Evolutionary conservation across 306 rosid species (phyloP).

Genomic region (Quercus gilva): DNA sequence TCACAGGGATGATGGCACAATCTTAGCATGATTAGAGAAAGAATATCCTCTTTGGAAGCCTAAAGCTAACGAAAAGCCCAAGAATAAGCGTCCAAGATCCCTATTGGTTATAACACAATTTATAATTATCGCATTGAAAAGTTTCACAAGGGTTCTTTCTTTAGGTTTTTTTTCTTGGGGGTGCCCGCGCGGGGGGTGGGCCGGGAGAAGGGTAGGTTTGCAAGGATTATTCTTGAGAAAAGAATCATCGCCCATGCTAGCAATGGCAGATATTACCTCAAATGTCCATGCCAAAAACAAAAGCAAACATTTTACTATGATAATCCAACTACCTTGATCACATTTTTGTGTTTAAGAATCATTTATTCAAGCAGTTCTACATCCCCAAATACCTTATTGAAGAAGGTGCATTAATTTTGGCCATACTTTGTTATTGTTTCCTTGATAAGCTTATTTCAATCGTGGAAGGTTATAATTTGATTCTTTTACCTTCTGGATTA

Average conservation of each 20-base stretch:
- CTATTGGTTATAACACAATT: not conserved
- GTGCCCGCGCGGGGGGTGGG: not conserved
- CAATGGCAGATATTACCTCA: not conserved
- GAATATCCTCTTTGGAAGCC: too few relatives aligned
- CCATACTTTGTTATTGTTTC: not conserved
- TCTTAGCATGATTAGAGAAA: too few relatives aligned
- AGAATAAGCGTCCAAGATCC: too few relatives aligned
- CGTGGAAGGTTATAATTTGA: not conserved
- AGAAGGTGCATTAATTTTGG: not conserved
- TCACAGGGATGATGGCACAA: too few relatives aligned
- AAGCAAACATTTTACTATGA: not conserved
- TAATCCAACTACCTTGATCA: not conserved
- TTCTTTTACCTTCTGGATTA: conserved; percentile 7
- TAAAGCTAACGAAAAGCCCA: too few relatives aligned
- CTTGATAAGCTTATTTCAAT: not conserved
- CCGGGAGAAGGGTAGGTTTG: not conserved
- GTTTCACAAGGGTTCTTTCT: too few relatives aligned
- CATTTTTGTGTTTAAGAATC: not conserved
- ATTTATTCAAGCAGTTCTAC: not conserved
- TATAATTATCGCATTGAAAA: too few relatives aligned
- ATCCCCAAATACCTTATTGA: not conserved
- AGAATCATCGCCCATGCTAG: not conserved
- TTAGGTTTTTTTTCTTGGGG: not conserved
- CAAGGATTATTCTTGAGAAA: not conserved
- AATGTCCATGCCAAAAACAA: not conserved